Conservation (phyloP, 2,329 filamentous ascomycete genomes). For the Cordyceps farinosa region DNA sequence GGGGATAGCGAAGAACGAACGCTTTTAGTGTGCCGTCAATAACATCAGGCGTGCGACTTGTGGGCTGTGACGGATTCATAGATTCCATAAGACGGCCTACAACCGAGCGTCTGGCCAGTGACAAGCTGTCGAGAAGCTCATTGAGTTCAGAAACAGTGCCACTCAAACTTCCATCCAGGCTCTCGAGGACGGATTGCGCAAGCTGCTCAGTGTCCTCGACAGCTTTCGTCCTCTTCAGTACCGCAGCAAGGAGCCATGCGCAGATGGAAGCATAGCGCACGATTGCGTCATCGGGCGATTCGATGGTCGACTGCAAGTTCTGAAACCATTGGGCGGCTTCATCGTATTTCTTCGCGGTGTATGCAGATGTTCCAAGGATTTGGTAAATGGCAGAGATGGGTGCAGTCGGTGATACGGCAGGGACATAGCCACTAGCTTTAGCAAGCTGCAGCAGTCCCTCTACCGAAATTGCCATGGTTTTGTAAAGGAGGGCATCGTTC, state of each 20-base stretch:
- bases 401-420: conserved; percentile 37
- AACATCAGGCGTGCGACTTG: conserved; percentile 17
- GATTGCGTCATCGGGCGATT: conserved; percentile 40
- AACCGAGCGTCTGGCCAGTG: conserved; percentile 50
- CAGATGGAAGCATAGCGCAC: conserved; percentile 50
- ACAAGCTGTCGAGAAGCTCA: conserved; percentile 56
- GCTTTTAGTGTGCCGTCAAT: conserved; percentile 46
- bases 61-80: conserved; percentile 22
- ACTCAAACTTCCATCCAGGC: conserved; percentile 56
- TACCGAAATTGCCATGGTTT: conserved; percentile 32
- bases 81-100: conserved; percentile 44
- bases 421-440: conserved; percentile 32
- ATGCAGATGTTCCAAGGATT: conserved; percentile 47
- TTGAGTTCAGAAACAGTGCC: conserved; percentile 59
- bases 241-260: conserved; percentile 53
- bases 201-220: conserved; percentile 39
- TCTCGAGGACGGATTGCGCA: conserved; percentile 47
- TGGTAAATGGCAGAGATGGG: conserved; percentile 50
- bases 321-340: conserved; percentile 56
- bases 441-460: conserved; percentile 32
- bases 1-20: conserved; percentile 56
- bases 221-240: conserved; percentile 43
- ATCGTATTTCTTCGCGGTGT: conserved; percentile 42
- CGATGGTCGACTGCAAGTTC: conserved; percentile 40
- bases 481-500: conserved; percentile 35